These are phyloP conservation scores for Amaranthus tricolor DNA, from an alignment of 179 eudicot genomes.

Conservation along the genomic window DNA sequence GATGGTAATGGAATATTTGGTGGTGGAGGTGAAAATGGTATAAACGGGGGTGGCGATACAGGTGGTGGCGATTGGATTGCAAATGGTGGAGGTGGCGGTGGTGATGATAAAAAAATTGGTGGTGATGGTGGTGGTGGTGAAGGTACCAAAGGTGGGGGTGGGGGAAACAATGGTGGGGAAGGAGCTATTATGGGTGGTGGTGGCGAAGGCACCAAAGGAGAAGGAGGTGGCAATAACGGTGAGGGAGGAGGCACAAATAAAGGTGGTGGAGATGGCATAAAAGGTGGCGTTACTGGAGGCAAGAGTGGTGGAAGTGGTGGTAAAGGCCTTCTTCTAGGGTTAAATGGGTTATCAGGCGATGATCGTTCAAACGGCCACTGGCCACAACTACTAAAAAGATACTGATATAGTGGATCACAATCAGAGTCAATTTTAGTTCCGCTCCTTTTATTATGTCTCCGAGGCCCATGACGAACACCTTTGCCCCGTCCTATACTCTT, in stretches of 20 bases:
- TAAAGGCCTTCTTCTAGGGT: constrained; percentile 27
- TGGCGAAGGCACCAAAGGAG: constrained; percentile 18
- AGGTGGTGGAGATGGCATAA: constrained; percentile 19
- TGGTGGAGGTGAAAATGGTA: constrained; percentile 5
- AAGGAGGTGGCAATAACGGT: constrained; percentile 16
- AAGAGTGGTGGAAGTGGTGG: constrained; percentile 19
- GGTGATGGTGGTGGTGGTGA: constrained; percentile 18
- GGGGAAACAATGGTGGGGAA: too few relatives aligned
- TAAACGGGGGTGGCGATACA: not conserved
- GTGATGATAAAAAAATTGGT: too few relatives aligned
- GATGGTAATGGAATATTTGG: constrained; percentile 5
- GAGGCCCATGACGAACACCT: constrained; percentile 9
- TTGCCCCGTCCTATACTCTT: constrained; percentile 21
- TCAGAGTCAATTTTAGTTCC: constrained; percentile 12
- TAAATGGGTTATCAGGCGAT: constrained; percentile 30
- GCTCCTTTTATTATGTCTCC: constrained; percentile 4
- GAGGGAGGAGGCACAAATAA: constrained; percentile 8
- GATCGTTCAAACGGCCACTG: constrained; percentile 30
- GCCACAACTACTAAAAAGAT: constrained; percentile 30
- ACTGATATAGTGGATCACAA: constrained; percentile 36
- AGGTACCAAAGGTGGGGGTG: constrained; percentile 12
- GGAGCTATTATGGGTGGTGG: constrained; percentile 13
- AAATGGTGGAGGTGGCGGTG: constrained; percentile 9
- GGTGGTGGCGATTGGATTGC: constrained; percentile 16
- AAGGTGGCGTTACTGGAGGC: constrained; percentile 25